Evolutionary conservation across 1,139 yeast genomes (phyloP), one percentile per base, ranked within the genome.

Genomic region (Nematodospora anomalae): DNA sequence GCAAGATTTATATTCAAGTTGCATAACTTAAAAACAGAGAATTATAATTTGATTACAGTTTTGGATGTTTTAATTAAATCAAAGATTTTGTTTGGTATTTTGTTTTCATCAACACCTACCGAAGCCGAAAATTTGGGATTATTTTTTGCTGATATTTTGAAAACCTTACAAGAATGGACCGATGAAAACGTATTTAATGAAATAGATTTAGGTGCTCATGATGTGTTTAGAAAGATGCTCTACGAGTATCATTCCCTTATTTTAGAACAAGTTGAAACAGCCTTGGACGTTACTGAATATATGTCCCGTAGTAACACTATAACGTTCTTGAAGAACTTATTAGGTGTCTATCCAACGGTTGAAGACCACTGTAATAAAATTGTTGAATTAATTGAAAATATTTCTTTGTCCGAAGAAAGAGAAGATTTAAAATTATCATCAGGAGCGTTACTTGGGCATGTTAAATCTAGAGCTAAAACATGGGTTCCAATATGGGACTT

Each of bases 121-220:
- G 96, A 90, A 54, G 81, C 95, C 0, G 96, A 89, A 51, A 85
- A 86, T 54, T 57, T 88, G 30, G 96, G 96, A 2, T 59, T 87
- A 16, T 89, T 90, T 49, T 75, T 80, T 49, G 71, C 79, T 10
- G 80, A 77, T 29, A 46, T 85, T 1, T 60, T 89, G 28, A 64
- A 58, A 6, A 62, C 60, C 12, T 64, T 83, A 32, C 62, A 66
- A 30, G 46, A 52, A 10, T 74, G 83, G 79, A 60, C 62, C 2
- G 50, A 60, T 16, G 55, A 53, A 16, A 52, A 50, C 4, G 36
- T 21, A 1, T 61, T 55, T 35, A 38, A 44, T 4, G 37, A 44
- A n/a, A 24, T 36, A 24, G 35, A 38, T 11, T 42, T 46, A 14
- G 54, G 47, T 6, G 39, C 43, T 6, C 68, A 62, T 42, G 67